Percentiles rank a stretch among this genome's conserved stretches.
phyloP scores from a whole-genome alignment of 2,329 filamentous ascomycete species.

The Claviceps sp. region DNA sequence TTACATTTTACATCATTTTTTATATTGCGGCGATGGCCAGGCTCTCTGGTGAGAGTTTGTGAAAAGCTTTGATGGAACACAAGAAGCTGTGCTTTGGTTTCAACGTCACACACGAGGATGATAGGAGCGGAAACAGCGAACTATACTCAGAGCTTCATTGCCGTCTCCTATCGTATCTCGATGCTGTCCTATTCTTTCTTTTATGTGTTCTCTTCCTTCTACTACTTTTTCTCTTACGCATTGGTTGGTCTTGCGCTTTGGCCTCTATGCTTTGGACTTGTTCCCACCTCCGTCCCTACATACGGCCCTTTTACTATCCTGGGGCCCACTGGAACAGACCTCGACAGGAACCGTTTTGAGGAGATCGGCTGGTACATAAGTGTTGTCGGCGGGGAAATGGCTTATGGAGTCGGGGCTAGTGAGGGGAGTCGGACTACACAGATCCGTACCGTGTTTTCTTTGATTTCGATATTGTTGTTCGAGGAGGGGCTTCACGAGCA shows the following conservation, averaged over 20 bases:
- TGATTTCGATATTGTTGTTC: conserved; percentile 1
- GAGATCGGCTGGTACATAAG: neutral
- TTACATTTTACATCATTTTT: conserved; percentile 21
- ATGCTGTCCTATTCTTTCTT: conserved; percentile 1
- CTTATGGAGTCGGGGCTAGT: neutral
- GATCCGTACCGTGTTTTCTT: neutral
- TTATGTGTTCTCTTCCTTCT: conserved; percentile 6
- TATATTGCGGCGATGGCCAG: conserved; percentile 22
- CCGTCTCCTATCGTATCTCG: conserved; percentile 9
- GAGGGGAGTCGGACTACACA: neutral
- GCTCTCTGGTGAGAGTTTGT: conserved; percentile 13
- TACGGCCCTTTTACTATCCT: no score
- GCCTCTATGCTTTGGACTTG: neutral
- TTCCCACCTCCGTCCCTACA: no score
- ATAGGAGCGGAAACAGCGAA: neutral
- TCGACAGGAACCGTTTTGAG: neutral
- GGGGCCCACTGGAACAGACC: neutral
- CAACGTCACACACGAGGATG: conserved; percentile 5
- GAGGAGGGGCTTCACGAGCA: no score
- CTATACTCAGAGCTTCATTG: conserved; percentile 14
- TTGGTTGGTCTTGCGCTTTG: neutral
- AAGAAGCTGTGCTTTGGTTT: conserved; percentile 15
- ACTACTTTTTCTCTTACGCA: neutral
- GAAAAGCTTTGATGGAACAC: conserved; percentile 15
- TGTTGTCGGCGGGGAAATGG: neutral